Base-by-base conservation (phyloP, 2,329 filamentous ascomycete genomes). In the Trichoderma oligosporum region DNA sequence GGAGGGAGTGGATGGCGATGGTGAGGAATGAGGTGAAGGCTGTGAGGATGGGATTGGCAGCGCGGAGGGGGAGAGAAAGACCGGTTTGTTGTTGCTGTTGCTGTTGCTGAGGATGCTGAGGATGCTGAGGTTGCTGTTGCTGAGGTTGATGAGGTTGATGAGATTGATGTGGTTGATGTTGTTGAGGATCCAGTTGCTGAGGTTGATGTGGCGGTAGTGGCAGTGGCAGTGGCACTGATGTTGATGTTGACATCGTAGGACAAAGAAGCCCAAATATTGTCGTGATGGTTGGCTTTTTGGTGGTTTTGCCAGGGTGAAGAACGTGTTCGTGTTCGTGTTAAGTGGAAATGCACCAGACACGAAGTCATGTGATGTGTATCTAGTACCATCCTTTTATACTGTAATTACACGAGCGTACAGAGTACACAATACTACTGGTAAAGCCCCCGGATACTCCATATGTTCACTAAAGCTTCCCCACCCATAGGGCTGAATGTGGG, bases 1-100 rank as follows among this genome's bases (percentile, higher is more conserved):
- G 83, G 65, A 97, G 86, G 59, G 90, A 89, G 78, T 97, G 92
- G 62, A 93, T 83, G 65, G 88, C 83, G 61, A 93, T 84, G 60
- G 86, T 89, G 56, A 96, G 82, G 74, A 96, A 96, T 67, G 86
- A 83, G 61, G 82, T 83, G 73, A 96, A 92, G 51, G 85, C 82
- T 57, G 78, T 74, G 62, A 92, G 80, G 63, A 92, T 82, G 52
- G 58, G 44, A 2, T 65, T 55, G 24, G 70, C 68, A 75, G 76
- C 66, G 18, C 68, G 61, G 8, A 71, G 62, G 20, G 73, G 64
- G 59, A 79, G 62, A 42, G 62, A 60, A 7, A 57, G 56, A 11
- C 59, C 60, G 14, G 51, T 33, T 20, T 29, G 12, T 14, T 20
- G 14, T 12, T 44, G 22, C 9, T 20, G 14, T 16, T 25, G 18